These are phyloP conservation scores for Trametes cingulata DNA, from an alignment of 768 basidiomycete genomes.

Conservation along the genomic window DNA sequence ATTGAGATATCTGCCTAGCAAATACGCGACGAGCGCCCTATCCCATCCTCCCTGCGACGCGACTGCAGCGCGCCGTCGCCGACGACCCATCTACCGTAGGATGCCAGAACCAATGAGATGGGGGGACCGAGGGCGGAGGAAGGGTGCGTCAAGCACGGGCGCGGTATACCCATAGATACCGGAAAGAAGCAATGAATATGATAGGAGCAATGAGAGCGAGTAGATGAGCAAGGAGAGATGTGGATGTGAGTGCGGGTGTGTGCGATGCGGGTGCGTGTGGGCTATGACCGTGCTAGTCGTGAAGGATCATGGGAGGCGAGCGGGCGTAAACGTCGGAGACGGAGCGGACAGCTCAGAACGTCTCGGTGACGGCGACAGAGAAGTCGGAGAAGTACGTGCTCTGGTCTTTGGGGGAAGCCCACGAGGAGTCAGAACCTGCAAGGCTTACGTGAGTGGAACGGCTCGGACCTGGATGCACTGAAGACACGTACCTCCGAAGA, in stretches of 20 bases:
- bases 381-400: slow-evolving; percentile 69
- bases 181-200: background rate
- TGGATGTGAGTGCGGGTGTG: background rate
- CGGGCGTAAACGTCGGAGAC: background rate
- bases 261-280: background rate
- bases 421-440: slow-evolving; percentile 46
- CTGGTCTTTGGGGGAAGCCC: slow-evolving; percentile 64
- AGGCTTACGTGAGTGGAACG: slow-evolving; percentile 2
- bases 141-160: slow-evolving; percentile 19
- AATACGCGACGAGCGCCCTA: slow-evolving; percentile 3
- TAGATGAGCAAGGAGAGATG: slow-evolving; percentile 1
- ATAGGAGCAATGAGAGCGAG: background rate
- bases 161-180: slow-evolving; percentile 5
- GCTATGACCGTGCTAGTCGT: background rate
- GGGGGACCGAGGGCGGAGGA: slow-evolving; percentile 5
- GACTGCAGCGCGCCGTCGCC: slow-evolving; percentile 12
- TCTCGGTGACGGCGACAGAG: slow-evolving; percentile 59
- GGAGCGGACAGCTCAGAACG: slow-evolving; percentile 33
- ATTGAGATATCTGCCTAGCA: slow-evolving; percentile 16
- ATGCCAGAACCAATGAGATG: slow-evolving; percentile 4
- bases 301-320: background rate
- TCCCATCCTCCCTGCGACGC: slow-evolving; percentile 12
- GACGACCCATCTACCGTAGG: slow-evolving; percentile 8
- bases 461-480: background rate
- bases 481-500: slow-evolving; percentile 62